These are phyloP conservation scores for Stylonectria norvegica DNA, from an alignment of 2,329 filamentous ascomycete genomes.

Conservation along the genomic window DNA sequence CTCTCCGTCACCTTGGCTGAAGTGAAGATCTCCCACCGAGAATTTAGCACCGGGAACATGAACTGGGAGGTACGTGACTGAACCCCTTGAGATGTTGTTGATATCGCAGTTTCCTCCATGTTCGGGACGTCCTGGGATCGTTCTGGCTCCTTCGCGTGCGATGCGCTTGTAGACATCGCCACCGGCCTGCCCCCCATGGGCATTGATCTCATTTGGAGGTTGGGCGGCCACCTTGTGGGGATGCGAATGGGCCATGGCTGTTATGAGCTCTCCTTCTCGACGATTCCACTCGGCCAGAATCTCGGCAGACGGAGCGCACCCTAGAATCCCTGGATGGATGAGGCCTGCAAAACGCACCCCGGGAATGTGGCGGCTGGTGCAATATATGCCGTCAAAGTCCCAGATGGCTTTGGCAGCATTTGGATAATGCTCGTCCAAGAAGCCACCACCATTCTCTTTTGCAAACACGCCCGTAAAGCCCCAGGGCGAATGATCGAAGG, in stretches of 20 bases:
- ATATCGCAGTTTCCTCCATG: constrained; percentile 92
- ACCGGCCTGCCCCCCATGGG: constrained; percentile 66
- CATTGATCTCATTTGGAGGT: constrained; percentile 68
- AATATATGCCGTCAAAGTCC: constrained; percentile 61
- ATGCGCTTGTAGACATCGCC: constrained; percentile 62
- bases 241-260: constrained; percentile 61
- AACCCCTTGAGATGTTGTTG: constrained; percentile 77
- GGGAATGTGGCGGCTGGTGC: constrained; percentile 80
- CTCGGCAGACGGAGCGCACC: constrained; percentile 78
- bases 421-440: constrained; percentile 83
- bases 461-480: constrained; percentile 84
- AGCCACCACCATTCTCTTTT: constrained; percentile 79
- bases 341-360: constrained; percentile 84
- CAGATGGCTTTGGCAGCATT: constrained; percentile 63
- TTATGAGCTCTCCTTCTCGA: constrained; percentile 77
- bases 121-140: constrained; percentile 79
- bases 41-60: constrained; percentile 87
- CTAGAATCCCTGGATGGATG: constrained; percentile 88
- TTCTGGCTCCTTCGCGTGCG: constrained; percentile 74
- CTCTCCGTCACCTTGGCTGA: constrained; percentile 84
- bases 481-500: constrained; percentile 81
- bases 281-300: constrained; percentile 79
- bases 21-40: constrained; percentile 84
- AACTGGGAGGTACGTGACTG: constrained; percentile 82
- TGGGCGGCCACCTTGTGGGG: constrained; percentile 60